These are phyloP conservation scores for Papiliotrema fonsecae DNA, from an alignment of 1,284 basidiomycete species.

Conservation along the genomic window DNA sequence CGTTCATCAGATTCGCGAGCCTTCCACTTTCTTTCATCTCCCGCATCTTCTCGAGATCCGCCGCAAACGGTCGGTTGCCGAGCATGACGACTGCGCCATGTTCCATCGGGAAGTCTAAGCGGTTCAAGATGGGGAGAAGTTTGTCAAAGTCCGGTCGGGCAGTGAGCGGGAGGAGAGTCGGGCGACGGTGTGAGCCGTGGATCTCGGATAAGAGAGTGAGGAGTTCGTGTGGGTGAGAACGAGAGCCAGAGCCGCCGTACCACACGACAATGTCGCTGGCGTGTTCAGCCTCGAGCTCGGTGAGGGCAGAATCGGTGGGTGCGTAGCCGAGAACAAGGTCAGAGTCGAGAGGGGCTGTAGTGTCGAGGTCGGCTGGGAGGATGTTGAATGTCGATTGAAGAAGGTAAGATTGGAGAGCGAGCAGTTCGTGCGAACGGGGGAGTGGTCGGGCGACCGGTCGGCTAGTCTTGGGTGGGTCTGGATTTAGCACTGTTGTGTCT, in stretches of 20 bases:
- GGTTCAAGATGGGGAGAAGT: slow-evolving; percentile 21
- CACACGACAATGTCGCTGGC: slow-evolving; percentile 35
- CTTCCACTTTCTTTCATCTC: slow-evolving; percentile 22
- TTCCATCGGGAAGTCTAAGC: slow-evolving; percentile 21
- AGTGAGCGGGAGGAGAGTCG: slow-evolving; percentile 21
- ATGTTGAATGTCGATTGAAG: slow-evolving; percentile 32
- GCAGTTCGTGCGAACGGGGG: slow-evolving; percentile 40
- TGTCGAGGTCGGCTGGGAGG: slow-evolving; percentile 30
- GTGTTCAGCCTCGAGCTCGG: slow-evolving; percentile 27
- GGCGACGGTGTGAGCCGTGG: slow-evolving; percentile 24
- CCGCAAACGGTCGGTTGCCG: slow-evolving; percentile 27
- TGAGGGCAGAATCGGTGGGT: slow-evolving; percentile 23
- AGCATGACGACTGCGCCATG: slow-evolving; percentile 29
- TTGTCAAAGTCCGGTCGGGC: slow-evolving; percentile 19
- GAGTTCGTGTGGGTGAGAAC: slow-evolving; percentile 22
- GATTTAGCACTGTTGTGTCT: slow-evolving; percentile 2
- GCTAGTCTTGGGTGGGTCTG: slow-evolving; percentile 18
- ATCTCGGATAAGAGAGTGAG: slow-evolving; percentile 23
- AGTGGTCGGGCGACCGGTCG: slow-evolving; percentile 26
- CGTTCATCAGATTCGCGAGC: slow-evolving; percentile 15
- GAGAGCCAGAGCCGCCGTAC: slow-evolving; percentile 26
- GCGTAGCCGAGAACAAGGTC: slow-evolving; percentile 32
- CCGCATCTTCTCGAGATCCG: slow-evolving; percentile 20
- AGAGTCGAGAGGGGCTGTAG: slow-evolving; percentile 35
- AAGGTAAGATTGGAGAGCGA: slow-evolving; percentile 45